A percentile compares a stretch with the other conserved stretches of the same genome.
Evolutionary conservation across 2,329 filamentous ascomycete species (phyloP).

Genomic region (Periconia sp.): DNA sequence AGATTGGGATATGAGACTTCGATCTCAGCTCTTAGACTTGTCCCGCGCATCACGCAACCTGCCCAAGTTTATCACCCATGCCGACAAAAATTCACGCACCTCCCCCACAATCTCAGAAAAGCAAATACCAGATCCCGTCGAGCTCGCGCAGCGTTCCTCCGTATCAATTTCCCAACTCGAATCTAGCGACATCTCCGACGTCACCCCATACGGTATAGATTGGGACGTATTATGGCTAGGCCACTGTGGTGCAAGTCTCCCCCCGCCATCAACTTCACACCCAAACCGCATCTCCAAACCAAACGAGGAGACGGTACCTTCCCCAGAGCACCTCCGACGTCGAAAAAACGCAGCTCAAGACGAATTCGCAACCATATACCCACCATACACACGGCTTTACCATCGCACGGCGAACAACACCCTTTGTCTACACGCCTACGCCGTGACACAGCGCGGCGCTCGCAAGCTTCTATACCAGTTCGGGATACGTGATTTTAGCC

Average conservation of each 20-base stretch:
- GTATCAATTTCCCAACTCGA: conserved; percentile 6
- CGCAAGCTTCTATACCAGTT: conserved; percentile 32
- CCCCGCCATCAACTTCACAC: conserved; percentile 9
- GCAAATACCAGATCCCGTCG: conserved; percentile 1
- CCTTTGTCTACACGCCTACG: conserved; percentile 27
- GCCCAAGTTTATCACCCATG: conserved; percentile 9
- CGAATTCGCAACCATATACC: conserved; percentile 18
- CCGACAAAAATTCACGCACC: background rate
- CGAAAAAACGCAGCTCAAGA: conserved; percentile 18
- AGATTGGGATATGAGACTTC: conserved; percentile 28
- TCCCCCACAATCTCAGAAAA: conserved; percentile 7
- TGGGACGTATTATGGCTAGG: conserved; percentile 47
- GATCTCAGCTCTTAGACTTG: conserved; percentile 17
- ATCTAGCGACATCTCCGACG: conserved; percentile 2
- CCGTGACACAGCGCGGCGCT: conserved; percentile 27
- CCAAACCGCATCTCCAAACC: conserved; percentile 21
- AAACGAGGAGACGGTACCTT: conserved; percentile 22
- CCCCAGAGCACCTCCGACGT: conserved; percentile 22
- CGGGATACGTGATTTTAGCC: conserved; percentile 25
- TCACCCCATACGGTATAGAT: conserved; percentile 28
- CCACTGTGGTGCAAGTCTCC: conserved; percentile 38
- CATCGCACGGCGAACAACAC: conserved; percentile 20
- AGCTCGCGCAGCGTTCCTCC: conserved; percentile 18
- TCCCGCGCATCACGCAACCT: conserved; percentile 12
- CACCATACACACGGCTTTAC: conserved; percentile 22